These are phyloP conservation scores for Solanum tarapatanum DNA, from an alignment of 257 asterid species.

Conservation along the genomic window DNA sequence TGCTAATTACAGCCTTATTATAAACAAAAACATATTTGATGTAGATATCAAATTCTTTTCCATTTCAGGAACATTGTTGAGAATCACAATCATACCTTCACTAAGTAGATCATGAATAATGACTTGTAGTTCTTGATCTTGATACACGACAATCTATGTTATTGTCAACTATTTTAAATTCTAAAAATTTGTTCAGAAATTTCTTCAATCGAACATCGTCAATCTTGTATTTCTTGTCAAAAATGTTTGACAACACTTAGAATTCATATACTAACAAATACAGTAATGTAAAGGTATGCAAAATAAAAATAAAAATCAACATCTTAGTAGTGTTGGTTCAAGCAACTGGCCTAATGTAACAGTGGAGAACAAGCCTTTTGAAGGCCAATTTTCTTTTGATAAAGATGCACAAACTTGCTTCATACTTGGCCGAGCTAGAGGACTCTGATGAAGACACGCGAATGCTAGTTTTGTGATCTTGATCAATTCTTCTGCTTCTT, in stretches of 20 bases:
- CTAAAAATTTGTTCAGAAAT: neutral
- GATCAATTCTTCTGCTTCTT: constrained; percentile 10
- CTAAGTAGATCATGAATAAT: neutral
- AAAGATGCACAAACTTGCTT: constrained; percentile 10
- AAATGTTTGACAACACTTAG: neutral
- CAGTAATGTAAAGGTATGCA: neutral
- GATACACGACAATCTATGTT: neutral
- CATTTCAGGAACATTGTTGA: neutral
- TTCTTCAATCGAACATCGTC: neutral
- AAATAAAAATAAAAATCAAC: neutral
- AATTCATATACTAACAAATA: neutral
- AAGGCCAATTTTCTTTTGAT: neutral
- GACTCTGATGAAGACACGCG: constrained; percentile 8
- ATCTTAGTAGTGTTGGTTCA: neutral
- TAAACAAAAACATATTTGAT: neutral
- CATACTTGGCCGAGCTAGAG: constrained; percentile 18
- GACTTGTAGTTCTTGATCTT: neutral
- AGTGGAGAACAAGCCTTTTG: neutral
- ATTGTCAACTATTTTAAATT: neutral
- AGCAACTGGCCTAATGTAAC: constrained; percentile 6
- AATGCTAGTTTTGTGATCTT: constrained; percentile 3
- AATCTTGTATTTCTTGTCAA: neutral
- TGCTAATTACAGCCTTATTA: neutral
- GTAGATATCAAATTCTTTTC: neutral
- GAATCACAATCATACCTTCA: neutral